Conservation (phyloP, 1,139 yeast species). For the Hyphopichia burtonii region DNA sequence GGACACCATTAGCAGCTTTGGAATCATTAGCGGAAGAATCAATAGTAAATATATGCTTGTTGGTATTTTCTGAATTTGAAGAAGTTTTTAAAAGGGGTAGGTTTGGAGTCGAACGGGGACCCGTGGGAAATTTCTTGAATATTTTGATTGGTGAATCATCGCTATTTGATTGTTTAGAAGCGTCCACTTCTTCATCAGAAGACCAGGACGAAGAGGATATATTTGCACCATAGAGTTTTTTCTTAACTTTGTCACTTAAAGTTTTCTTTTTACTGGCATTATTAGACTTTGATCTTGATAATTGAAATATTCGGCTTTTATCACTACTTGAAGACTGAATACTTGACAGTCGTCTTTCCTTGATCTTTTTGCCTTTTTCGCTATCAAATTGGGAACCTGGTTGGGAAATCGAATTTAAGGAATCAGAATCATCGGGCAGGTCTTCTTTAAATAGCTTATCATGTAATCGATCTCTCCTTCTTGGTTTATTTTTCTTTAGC, state of each 20-base stretch:
- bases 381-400: neutral
- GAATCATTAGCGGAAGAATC: neutral
- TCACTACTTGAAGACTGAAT: slow-evolving; percentile 2
- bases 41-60: neutral
- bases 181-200: slow-evolving; percentile 1
- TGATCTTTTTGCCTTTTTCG: neutral
- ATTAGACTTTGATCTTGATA: neutral
- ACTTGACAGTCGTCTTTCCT: slow-evolving; percentile 1
- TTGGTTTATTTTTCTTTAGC: slow-evolving; percentile 2
- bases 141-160: neutral
- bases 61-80: neutral
- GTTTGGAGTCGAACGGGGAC: neutral
- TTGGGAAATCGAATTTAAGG: neutral
- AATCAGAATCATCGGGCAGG: slow-evolving; percentile 2
- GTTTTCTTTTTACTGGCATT: neutral
- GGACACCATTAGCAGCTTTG: no score
- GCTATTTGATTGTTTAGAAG: neutral
- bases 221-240: slow-evolving; percentile 1
- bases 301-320: neutral
- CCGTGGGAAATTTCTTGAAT: neutral
- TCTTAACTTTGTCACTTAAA: slow-evolving; percentile 1
- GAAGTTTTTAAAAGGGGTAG: neutral
- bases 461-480: slow-evolving; percentile 18
- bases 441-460: slow-evolving; percentile 28
- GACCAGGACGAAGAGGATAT: slow-evolving; percentile 1